A percentile compares a stretch with the other conserved stretches of the same genome.
These are phyloP conservation scores for Cyclanthera cordifolia DNA, from an alignment of 306 rosid species.

Conservation along the genomic window DNA sequence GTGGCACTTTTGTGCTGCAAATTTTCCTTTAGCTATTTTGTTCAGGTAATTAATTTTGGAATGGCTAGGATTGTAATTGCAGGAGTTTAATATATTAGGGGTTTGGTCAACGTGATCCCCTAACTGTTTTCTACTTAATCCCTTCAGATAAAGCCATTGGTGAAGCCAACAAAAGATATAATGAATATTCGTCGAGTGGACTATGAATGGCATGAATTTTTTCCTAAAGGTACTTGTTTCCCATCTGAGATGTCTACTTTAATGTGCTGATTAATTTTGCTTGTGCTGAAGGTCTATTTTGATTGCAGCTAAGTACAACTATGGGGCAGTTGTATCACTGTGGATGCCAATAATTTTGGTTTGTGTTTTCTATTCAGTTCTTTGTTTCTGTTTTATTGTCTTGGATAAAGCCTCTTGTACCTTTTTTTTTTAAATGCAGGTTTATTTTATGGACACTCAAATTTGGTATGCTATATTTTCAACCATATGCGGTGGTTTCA, in stretches of 20 bases:
- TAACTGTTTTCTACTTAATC: slow-evolving; percentile 3
- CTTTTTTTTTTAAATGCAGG: slow-evolving; percentile 36
- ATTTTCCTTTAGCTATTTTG: slow-evolving; percentile 61
- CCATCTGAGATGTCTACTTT: neutral
- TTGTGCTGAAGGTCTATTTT: slow-evolving; percentile 15
- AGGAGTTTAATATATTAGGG: neutral
- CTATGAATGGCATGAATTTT: slow-evolving; percentile 84
- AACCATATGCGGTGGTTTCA: slow-evolving; percentile 73
- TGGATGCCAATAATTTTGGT: slow-evolving; percentile 83
- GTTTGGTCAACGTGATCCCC: neutral
- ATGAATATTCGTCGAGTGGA: slow-evolving; percentile 57
- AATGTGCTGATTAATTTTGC: slow-evolving; percentile 6
- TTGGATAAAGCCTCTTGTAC: slow-evolving; percentile 19
- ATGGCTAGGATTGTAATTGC: neutral
- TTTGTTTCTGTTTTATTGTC: slow-evolving; percentile 14
- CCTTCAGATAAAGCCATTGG: slow-evolving; percentile 74
- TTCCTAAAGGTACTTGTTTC: slow-evolving; percentile 51
- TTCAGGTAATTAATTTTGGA: slow-evolving; percentile 40
- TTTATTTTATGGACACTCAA: slow-evolving; percentile 96
- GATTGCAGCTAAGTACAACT: slow-evolving; percentile 58
- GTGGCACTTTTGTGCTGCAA: slow-evolving; percentile 64
- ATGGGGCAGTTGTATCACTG: slow-evolving; percentile 65
- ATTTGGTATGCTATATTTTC: slow-evolving; percentile 85
- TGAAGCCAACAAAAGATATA: slow-evolving; percentile 78
- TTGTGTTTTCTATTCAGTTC: slow-evolving; percentile 24